These are phyloP conservation scores for Dichotomocladium elegans DNA, from an alignment of 371 early-diverging fungal species.

Conservation along the genomic window DNA sequence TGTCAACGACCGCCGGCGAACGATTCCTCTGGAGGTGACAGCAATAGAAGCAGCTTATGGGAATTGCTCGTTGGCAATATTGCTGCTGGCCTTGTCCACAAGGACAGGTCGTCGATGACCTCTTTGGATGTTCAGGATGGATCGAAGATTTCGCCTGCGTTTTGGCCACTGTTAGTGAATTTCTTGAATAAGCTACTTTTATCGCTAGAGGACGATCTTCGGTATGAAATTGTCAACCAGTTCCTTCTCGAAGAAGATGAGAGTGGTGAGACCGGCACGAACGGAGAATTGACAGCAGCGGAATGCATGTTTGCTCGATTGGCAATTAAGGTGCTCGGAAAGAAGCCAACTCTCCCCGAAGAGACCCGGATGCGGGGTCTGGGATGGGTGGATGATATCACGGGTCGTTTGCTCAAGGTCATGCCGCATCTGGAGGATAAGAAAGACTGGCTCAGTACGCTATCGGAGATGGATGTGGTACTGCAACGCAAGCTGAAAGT, in stretches of 20 bases:
- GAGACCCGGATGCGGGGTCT: conserved; percentile 37
- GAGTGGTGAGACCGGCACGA: neutral
- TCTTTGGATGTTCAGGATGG: neutral
- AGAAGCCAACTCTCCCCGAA: conserved; percentile 37
- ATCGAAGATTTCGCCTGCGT: conserved; percentile 9
- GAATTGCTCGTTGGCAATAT: conserved; percentile 19
- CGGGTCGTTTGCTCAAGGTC: conserved; percentile 24
- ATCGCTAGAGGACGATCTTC: conserved; percentile 22
- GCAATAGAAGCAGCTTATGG: no score
- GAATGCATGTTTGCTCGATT: conserved; percentile 15
- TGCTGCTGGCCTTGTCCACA: neutral
- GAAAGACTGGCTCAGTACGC: neutral
- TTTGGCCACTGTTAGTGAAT: conserved; percentile 32
- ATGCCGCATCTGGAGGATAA: neutral
- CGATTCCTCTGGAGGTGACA: no score
- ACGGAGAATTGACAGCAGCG: neutral
- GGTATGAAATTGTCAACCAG: conserved; percentile 31
- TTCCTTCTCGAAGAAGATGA: conserved; percentile 26
- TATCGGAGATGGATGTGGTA: neutral
- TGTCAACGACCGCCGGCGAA: conserved; percentile 14
- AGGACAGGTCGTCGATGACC: neutral
- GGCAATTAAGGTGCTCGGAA: conserved; percentile 14
- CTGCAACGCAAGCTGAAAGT: conserved; percentile 28
- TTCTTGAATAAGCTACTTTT: conserved; percentile 30
- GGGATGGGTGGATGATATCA: conserved; percentile 47